Evolutionary conservation across 768 basidiomycete species (phyloP), one percentile per base, ranked within the genome.

Genomic region (Naematelia aurantialba): DNA sequence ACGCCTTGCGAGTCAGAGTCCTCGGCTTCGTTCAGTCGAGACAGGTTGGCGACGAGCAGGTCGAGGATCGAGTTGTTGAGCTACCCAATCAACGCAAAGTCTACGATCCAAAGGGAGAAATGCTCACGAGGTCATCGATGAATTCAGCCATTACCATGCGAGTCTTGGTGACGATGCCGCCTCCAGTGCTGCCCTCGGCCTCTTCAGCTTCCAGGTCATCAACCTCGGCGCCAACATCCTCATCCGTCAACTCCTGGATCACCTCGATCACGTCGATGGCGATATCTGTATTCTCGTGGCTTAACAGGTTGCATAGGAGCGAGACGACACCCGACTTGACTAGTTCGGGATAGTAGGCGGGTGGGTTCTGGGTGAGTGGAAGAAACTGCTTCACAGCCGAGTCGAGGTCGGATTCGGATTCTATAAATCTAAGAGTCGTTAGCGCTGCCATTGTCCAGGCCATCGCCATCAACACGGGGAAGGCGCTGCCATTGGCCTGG

Each of bases 391-490:
- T 93, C 55, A 98, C 84, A 5, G 91, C 85, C 56, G 81, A 80
- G 72, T 98, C 92, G 4, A 99, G 84, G 72, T 96, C 91, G 24
- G 91, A 89, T 81, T 99, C 96, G 0, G 96, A 98, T 75, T 98
- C 96, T 67, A 99, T 97, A 81, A 98, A 99, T 77, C 94, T 98
- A 42, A 19, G 14, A 31, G 27, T 22, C 17, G 5, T 52, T 30
- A 52, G 52, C 30, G n/a, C n/a, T n/a, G n/a, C n/a, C n/a, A n/a
- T n/a, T n/a, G n/a, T n/a, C n/a, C n/a, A n/a, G n/a, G n/a, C n/a
- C n/a, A n/a, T n/a, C n/a, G n/a, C n/a, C n/a, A n/a, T n/a, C n/a
- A n/a, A n/a, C n/a, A n/a, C n/a, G n/a, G n/a, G n/a, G n/a, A n/a
- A n/a, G n/a, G n/a, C n/a, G n/a, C n/a, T n/a, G n/a, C n/a, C n/a